Base-by-base conservation (phyloP, 768 basidiomycete genomes). In the Mycena chlorophos region DNA sequence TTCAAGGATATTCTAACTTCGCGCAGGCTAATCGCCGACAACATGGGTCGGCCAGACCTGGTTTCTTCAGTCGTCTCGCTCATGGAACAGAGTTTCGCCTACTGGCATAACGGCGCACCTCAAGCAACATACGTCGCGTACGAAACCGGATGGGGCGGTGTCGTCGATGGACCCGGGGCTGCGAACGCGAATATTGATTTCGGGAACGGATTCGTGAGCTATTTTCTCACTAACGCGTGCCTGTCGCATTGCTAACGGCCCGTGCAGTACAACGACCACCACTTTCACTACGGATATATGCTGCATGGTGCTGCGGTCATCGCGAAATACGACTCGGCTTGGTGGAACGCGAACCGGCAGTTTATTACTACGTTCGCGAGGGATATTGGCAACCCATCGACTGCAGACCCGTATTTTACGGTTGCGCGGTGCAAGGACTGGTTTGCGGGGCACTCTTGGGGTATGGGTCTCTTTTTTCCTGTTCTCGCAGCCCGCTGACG, bases 361-460 rank as follows among this genome's bases (percentile, higher is more conserved):
- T 61, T 63, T 3, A 64, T 73, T 55, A 68, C 62, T 5, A 63
- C 60, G 50, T 70, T 68, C 57, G 64, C 69, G 23, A 69, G 70
- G 17, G 69, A 73, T 51, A 73, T 73, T 28, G 65, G 66, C 47
- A 72, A 73, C 49, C 72, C 72, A 1, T 71, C 69, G 5, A 63
- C 63, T 13, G 59, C 55, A 17, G 71, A 73, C 47, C 67, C 67
- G 4, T 68, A 60, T 52, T 73, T 73, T 53, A 64, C 71, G 4
- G 63, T 71, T 20, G 63, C 68, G 13, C 68, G 71, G 19, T 66
- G 64, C 50, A 66, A 64, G 16, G 72, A 73, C 31, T 73, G 72
- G 72, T 73, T 72, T 51, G 69, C 71, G 16, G 72, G 72, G 1
- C 72, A 73, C 58, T 73, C 72, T 1, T 73, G 72, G 72, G 71